phyloP scores from a whole-genome alignment of 2,329 filamentous ascomycete genomes.

The Colletotrichum musae region DNA sequence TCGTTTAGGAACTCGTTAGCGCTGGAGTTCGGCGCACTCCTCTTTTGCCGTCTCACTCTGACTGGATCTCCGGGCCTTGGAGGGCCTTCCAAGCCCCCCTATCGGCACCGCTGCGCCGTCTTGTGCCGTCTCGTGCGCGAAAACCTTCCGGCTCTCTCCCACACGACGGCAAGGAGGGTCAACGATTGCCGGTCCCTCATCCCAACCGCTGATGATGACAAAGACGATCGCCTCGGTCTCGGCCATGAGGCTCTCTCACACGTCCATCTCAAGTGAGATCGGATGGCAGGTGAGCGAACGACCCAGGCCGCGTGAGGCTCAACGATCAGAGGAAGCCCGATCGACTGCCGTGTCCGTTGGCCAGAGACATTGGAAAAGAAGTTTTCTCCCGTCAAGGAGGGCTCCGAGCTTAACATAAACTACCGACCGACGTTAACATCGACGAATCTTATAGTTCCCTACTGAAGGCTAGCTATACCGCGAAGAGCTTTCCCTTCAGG shows the following conservation, averaged over 20 bases:
- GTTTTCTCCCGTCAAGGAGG: no score
- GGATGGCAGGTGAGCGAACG: constrained; percentile 22
- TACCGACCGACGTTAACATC: constrained; percentile 7
- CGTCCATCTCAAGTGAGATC: constrained; percentile 33
- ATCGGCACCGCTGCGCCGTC: constrained; percentile 16
- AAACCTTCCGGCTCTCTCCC: no score
- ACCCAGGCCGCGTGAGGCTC: neutral
- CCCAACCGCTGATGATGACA: neutral
- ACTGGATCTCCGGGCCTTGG: neutral
- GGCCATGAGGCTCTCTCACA: constrained; percentile 5
- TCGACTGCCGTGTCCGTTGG: neutral
- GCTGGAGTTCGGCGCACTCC: constrained; percentile 14
- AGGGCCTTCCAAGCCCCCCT: neutral
- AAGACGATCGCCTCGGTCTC: neutral
- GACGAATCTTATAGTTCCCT: neutral
- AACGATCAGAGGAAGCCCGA: neutral
- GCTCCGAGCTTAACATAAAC: constrained; percentile 1
- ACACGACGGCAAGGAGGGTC: neutral
- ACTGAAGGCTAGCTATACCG: neutral
- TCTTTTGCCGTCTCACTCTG: constrained; percentile 17
- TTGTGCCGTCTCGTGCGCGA: neutral
- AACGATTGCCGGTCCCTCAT: neutral
- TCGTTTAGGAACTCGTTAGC: constrained; percentile 21
- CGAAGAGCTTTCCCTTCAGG: neutral
- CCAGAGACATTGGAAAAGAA: no score